phyloP scores from a whole-genome alignment of 768 basidiomycete genomes.

The Sporobolomyces phaffii region DNA sequence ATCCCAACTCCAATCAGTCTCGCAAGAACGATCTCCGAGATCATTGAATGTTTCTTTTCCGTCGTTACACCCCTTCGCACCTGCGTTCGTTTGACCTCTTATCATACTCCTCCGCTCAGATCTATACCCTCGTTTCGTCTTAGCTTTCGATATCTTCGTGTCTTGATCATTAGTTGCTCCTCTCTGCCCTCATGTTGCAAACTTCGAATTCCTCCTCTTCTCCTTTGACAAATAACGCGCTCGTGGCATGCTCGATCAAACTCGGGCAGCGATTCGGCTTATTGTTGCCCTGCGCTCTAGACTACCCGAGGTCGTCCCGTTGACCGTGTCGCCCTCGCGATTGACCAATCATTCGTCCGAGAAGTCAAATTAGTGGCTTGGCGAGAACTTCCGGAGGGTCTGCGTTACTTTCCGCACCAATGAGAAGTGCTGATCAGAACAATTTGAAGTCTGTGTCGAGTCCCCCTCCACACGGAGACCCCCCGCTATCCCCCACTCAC shows the following conservation, averaged over 20 bases:
- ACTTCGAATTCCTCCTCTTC: not conserved
- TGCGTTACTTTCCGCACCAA: not conserved
- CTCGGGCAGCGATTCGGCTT: too few species aligned
- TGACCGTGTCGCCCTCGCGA: too few species aligned
- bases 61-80: not conserved
- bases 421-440: not conserved
- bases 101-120: not conserved
- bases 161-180: not conserved
- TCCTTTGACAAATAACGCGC: not conserved
- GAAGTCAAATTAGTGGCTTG: too few species aligned
- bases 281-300: too few species aligned
- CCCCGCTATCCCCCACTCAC: not conserved
- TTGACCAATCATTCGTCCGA: too few species aligned
- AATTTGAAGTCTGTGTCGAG: not conserved
- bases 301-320: too few species aligned
- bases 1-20: slow-evolving; percentile 22
- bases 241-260: too few species aligned
- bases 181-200: not conserved
- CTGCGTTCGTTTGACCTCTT: not conserved
- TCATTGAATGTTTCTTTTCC: not conserved
- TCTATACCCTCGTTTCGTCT: not conserved
- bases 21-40: slow-evolving; percentile 10
- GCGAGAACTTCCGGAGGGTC: too few species aligned
- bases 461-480: too few species aligned
- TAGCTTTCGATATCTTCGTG: not conserved